These are phyloP conservation scores for Fusarium camptoceras DNA, from an alignment of 2,329 filamentous ascomycete species.

Conservation along the genomic window DNA sequence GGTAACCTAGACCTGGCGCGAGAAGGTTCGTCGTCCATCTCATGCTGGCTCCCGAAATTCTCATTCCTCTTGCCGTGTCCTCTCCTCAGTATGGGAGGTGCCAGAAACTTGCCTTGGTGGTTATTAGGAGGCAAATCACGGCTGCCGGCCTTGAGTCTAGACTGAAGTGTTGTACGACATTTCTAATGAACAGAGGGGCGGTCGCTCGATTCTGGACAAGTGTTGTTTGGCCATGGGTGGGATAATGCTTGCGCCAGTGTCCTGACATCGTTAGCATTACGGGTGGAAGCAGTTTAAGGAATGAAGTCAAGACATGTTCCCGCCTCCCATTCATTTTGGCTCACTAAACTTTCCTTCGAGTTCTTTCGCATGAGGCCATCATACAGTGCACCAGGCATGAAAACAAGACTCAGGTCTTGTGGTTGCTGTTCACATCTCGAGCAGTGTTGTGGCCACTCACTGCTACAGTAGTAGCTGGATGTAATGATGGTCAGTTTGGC, in stretches of 20 bases:
- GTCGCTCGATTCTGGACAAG: neutral
- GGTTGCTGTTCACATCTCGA: neutral
- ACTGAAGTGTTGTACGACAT: neutral
- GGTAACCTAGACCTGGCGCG: slow-evolving; percentile 5
- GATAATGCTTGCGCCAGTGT: neutral
- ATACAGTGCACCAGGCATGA: neutral
- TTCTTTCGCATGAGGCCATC: neutral
- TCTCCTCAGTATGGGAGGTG: neutral
- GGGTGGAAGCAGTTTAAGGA: slow-evolving; percentile 26
- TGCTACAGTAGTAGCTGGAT: neutral
- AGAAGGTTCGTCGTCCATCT: slow-evolving; percentile 8
- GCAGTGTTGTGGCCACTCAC: neutral
- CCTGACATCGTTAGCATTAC: slow-evolving; percentile 16
- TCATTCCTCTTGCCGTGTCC: slow-evolving; percentile 16
- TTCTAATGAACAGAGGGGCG: neutral
- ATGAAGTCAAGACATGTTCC: slow-evolving; percentile 2
- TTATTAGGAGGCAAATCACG: neutral
- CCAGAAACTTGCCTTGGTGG: neutral
- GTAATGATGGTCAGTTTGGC: neutral
- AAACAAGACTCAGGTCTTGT: neutral
- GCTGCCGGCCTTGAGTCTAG: neutral
- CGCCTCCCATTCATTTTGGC: neutral
- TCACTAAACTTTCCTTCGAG: neutral
- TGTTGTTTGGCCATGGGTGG: neutral
- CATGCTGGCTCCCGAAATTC: slow-evolving; percentile 20